Conservation (phyloP, 495 filamentous ascomycete species). For the Penicillium canescens region DNA sequence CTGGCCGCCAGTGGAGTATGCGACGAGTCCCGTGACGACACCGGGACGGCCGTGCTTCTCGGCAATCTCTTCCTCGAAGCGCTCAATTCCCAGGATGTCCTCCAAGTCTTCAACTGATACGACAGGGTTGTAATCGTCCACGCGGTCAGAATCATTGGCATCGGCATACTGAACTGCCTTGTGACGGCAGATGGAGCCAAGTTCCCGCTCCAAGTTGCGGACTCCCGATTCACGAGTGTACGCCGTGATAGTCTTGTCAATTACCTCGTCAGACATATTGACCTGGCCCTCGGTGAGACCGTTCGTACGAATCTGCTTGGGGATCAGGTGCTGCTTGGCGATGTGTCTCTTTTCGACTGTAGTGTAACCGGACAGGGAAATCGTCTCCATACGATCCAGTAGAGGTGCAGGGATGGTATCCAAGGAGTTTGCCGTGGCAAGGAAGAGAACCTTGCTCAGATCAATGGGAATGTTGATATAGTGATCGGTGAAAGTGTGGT, state of each 20-base stretch:
- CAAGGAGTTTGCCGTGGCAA: constrained; percentile 95
- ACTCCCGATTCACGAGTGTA: constrained; percentile 99
- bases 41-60: constrained; percentile 86
- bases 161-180: constrained; percentile 96
- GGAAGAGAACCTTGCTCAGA: constrained; percentile 94
- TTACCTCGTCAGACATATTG: constrained; percentile 73
- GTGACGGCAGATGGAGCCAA: constrained; percentile 88
- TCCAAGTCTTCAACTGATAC: constrained; percentile 81
- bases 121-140: constrained; percentile 69
- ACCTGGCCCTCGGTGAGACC: constrained; percentile 76
- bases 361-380: constrained; percentile 90
- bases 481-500: constrained; percentile 91
- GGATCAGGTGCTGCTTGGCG: constrained; percentile 86
- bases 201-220: constrained; percentile 92
- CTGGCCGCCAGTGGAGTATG: constrained; percentile 91
- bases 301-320: constrained; percentile 85
- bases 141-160: constrained; percentile 73
- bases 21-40: constrained; percentile 95
- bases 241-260: constrained; percentile 90
- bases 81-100: constrained; percentile 87
- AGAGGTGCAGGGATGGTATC: constrained; percentile 94
- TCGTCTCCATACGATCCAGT: constrained; percentile 97
- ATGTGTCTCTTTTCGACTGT: constrained; percentile 98
- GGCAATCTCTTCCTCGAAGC: constrained; percentile 93
- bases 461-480: constrained; percentile 97